These are phyloP conservation scores for Sicyos baderoa DNA, from an alignment of 306 rosid species.

Conservation along the genomic window DNA sequence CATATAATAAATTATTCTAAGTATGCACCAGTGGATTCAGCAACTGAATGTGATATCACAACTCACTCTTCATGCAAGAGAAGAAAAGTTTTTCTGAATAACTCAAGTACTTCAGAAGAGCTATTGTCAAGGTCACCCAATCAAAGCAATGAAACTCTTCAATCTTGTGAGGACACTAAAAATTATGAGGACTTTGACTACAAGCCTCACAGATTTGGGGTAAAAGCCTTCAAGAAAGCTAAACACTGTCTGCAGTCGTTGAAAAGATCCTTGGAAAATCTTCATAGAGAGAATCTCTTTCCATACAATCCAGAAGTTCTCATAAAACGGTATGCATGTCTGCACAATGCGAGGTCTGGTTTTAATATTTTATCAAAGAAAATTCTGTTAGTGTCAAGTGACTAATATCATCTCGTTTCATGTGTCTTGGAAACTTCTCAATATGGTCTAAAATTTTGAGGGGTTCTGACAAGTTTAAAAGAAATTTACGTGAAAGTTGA, in stretches of 20 bases:
- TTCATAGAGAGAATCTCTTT: conserved; percentile 65
- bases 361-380: neutral
- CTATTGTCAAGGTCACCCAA: conserved; percentile 17
- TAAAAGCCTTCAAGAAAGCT: conserved; percentile 41
- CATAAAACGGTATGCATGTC: conserved; percentile 14
- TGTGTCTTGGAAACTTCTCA: too few species aligned
- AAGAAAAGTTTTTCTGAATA: conserved; percentile 38
- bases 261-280: conserved; percentile 62
- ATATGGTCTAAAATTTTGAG: too few species aligned
- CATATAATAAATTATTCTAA: conserved; percentile 52
- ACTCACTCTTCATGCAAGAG: conserved; percentile 48
- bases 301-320: conserved; percentile 19
- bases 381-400: neutral
- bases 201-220: conserved; percentile 19
- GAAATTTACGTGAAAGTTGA: too few species aligned
- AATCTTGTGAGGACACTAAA: neutral
- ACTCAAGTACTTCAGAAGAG: conserved; percentile 21
- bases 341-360: neutral
- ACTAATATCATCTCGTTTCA: neutral
- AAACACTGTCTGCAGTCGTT: conserved; percentile 57
- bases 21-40: conserved; percentile 44
- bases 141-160: conserved; percentile 22
- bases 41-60: conserved; percentile 27
- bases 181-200: conserved; percentile 13
- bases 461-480: too few species aligned